Evolutionary conservation across 2,329 filamentous ascomycete species (phyloP), one percentile per base, ranked within the genome.

Genomic region (Arthroderma sp.): DNA sequence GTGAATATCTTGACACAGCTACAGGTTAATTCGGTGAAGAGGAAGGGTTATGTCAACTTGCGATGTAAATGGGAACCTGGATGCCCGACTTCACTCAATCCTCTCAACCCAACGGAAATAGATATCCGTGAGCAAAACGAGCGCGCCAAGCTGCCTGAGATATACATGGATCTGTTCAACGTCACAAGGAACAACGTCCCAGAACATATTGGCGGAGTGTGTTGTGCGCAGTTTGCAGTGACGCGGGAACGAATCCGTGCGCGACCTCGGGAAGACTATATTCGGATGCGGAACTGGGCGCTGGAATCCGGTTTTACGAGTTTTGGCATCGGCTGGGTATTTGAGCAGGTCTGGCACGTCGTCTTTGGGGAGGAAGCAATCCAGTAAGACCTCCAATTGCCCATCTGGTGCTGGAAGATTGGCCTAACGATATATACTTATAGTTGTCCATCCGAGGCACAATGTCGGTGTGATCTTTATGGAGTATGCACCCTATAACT

Each of bases 261-360:
- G 61, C 70, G 75, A 25, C 73, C 74, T 2, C 73, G 67, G 62
- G 70, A 67, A 7, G 77, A 81, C 59, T 86, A 85, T 61, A 64
- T 79, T 15, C 74, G 74, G 39, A 80, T 79, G 65, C 74, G 81
- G 3, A 70, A 82, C 49, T 86, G 83, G 83, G 61, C 85, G 41
- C 64, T 83, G n/a, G 72, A 75, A 8, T 82, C 81, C 1, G 68
- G 76, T 3, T 66, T 81, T 54, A 73, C 73, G 4, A 81, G 84
- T 64, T 74, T 75, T 17, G 67, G 78, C 25, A 81, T 77, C 28
- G 83, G 82, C 1, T 73, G 82, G 21, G 76, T 85, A 1, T 77
- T 84, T 66, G 83, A 86, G 65, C 85, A 83, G 63, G 68, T 82
- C 17, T 86, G 83, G 83, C 83, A 86, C 66, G 76, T 81, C 67